A percentile compares a stretch with the other conserved stretches of the same genome.
Conservation (phyloP, 495 filamentous ascomycete genomes). For the Cetradonia linearis region DNA sequence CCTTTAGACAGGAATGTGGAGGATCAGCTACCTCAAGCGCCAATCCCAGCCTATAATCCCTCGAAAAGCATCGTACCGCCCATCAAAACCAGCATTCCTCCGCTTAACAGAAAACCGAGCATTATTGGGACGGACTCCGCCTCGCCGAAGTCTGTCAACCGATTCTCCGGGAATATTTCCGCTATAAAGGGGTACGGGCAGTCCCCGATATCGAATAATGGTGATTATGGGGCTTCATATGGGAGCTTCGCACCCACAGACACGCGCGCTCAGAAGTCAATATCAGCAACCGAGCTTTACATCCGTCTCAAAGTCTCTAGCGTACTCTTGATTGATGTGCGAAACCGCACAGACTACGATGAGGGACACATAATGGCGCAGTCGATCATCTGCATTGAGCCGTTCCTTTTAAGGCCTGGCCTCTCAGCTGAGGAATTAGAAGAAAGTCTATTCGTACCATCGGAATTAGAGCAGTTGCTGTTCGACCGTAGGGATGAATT, state of each 20-base stretch:
- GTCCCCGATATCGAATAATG: slow-evolving; percentile 9
- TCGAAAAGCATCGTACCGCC: slow-evolving; percentile 14
- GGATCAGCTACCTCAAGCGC: slow-evolving; percentile 57
- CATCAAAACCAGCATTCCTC: not conserved
- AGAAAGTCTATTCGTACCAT: slow-evolving; percentile 71
- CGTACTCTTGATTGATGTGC: slow-evolving; percentile 77
- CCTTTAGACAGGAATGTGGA: slow-evolving; percentile 42
- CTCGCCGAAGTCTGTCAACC: slow-evolving; percentile 16
- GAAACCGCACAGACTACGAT: slow-evolving; percentile 72
- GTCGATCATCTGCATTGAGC: slow-evolving; percentile 82
- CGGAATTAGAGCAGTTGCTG: slow-evolving; percentile 58
- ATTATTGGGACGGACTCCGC: slow-evolving; percentile 18
- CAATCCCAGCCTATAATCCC: slow-evolving; percentile 81
- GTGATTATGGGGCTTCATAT: not conserved
- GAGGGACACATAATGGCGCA: slow-evolving; percentile 74
- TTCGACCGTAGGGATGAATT: slow-evolving; percentile 71
- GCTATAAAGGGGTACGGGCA: slow-evolving; percentile 6
- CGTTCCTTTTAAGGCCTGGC: slow-evolving; percentile 60
- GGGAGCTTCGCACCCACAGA: not conserved
- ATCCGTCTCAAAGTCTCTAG: slow-evolving; percentile 52
- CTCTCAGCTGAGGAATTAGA: slow-evolving; percentile 79
- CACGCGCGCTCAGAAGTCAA: slow-evolving; percentile 23
- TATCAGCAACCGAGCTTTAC: slow-evolving; percentile 56
- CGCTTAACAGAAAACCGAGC: slow-evolving; percentile 17
- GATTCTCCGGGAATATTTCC: slow-evolving; percentile 9